A percentile compares a stretch with the other conserved stretches of the same genome.
phyloP scores from a whole-genome alignment of 352 stramenopile genomes.

The Globisporangium okanoganense region DNA sequence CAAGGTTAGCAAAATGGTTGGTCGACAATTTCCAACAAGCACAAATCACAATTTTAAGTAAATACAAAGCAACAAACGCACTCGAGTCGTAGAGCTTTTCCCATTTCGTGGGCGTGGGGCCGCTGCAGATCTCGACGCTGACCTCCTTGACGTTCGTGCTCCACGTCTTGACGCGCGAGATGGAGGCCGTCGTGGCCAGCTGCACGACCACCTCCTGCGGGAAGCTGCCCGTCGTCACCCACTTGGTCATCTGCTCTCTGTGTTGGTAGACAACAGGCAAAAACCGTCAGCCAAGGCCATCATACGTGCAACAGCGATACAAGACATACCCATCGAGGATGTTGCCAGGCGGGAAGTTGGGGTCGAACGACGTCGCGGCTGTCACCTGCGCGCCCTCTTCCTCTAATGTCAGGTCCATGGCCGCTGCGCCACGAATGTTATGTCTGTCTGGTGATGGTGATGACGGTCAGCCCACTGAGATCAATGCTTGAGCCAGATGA shows the following conservation, averaged over 20 bases:
- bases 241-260: constrained; percentile 76
- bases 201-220: constrained; percentile 82
- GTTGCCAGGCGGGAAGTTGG: constrained; percentile 63
- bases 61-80: constrained; percentile 28
- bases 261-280: background rate
- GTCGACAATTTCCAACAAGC: background rate
- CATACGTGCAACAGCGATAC: too few species aligned
- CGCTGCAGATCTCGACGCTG: constrained; percentile 60
- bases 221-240: constrained; percentile 78
- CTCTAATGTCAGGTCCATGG: constrained; percentile 79
- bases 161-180: constrained; percentile 81
- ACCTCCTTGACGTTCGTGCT: constrained; percentile 74
- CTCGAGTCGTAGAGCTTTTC: constrained; percentile 73
- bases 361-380: constrained; percentile 72
- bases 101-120: constrained; percentile 72
- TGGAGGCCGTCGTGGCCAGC: constrained; percentile 66
- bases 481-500: too few species aligned
- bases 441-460: background rate
- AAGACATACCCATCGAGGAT: constrained; percentile 74
- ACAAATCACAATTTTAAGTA: background rate
- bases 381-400: constrained; percentile 81
- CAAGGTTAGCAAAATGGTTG: background rate
- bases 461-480: background rate
- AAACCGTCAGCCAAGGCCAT: background rate
- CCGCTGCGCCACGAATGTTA: background rate